These are phyloP conservation scores for Sarcodon sp. DNA, from an alignment of 768 basidiomycete species.

Conservation along the genomic window DNA sequence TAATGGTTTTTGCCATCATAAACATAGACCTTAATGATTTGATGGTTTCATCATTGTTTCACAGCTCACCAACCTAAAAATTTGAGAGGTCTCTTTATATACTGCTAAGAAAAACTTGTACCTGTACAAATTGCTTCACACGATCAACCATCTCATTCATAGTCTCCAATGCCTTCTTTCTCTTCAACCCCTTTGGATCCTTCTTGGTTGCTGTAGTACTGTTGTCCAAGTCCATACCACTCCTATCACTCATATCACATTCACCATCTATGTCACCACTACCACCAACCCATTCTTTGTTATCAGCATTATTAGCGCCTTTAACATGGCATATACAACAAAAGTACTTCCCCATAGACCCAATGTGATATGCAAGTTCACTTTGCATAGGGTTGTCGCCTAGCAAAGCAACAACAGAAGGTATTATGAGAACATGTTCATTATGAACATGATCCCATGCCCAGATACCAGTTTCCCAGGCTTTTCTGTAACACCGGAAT, in stretches of 20 bases:
- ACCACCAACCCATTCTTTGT: background rate
- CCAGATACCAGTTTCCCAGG: constrained; percentile 18
- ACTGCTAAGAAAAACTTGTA: background rate
- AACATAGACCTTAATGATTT: constrained; percentile 2
- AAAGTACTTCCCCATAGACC: constrained; percentile 23
- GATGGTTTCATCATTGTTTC: background rate
- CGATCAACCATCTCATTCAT: too few relatives aligned
- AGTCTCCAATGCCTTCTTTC: too few relatives aligned
- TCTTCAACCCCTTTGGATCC: too few relatives aligned
- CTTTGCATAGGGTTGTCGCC: constrained; percentile 13
- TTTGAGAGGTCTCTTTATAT: background rate
- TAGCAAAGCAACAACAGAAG: constrained; percentile 12
- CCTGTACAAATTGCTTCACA: background rate
- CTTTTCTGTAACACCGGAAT: constrained; percentile 16
- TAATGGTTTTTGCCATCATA: background rate
- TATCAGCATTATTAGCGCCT: constrained; percentile 10
- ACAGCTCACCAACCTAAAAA: background rate
- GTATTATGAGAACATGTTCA: constrained; percentile 7
- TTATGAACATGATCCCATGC: constrained; percentile 11
- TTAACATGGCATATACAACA: constrained; percentile 16
- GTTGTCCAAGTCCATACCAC: too few relatives aligned
- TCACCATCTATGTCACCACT: background rate
- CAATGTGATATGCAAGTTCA: constrained; percentile 19
- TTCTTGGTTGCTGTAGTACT: too few relatives aligned
- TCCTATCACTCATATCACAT: too few relatives aligned